These are phyloP conservation scores for Fusarium phyllophilum DNA, from an alignment of 2,329 filamentous ascomycete species.

Conservation along the genomic window DNA sequence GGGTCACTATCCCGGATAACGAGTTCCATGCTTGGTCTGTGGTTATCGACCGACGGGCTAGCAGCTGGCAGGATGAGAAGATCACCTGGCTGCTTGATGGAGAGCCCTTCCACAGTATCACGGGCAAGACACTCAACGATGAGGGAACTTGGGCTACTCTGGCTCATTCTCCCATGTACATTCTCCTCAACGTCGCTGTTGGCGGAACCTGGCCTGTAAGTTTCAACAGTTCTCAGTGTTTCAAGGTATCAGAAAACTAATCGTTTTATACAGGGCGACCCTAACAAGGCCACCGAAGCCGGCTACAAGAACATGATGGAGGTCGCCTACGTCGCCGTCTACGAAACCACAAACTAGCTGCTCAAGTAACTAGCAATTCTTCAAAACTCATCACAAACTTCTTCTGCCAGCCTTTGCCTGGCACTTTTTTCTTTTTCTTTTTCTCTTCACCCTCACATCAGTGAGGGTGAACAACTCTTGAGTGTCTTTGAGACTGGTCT, in stretches of 20 bases:
- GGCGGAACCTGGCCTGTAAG: constrained; percentile 56
- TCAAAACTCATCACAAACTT: background rate
- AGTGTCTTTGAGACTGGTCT: constrained; percentile 1
- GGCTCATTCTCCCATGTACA: constrained; percentile 55
- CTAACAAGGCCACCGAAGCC: constrained; percentile 46
- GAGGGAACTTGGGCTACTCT: constrained; percentile 57
- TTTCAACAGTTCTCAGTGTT: background rate
- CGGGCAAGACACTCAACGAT: constrained; percentile 54
- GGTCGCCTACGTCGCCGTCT: constrained; percentile 53
- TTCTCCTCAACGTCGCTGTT: constrained; percentile 61
- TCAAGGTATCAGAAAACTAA: background rate
- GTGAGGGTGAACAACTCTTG: background rate
- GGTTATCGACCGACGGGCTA: constrained; percentile 56
- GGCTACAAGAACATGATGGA: constrained; percentile 56
- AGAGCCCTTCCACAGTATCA: constrained; percentile 54
- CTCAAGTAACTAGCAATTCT: background rate
- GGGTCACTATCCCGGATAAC: constrained; percentile 55
- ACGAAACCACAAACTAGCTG: constrained; percentile 41
- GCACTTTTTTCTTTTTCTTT: constrained; percentile 10
- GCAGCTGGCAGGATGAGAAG: constrained; percentile 57
- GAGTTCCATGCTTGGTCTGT: constrained; percentile 61
- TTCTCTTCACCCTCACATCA: constrained; percentile 5
- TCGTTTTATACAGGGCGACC: constrained; percentile 43
- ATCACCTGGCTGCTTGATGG: constrained; percentile 63
- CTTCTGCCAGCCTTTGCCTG: background rate